Evolutionary conservation across 106 monocot species (phyloP).

Genomic region (Vanilla planifolia): DNA sequence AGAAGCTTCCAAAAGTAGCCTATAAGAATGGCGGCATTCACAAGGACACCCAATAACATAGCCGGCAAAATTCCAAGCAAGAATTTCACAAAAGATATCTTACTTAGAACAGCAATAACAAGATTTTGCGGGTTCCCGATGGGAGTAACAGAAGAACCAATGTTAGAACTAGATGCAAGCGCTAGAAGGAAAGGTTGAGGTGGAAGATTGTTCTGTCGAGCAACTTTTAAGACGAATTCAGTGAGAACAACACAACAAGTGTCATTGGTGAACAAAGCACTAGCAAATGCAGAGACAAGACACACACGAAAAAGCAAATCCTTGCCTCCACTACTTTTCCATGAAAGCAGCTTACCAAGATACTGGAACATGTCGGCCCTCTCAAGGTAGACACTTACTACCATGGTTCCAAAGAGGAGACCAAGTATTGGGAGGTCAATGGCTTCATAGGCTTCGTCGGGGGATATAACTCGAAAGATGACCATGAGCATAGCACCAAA

Average conservation of each 20-base stretch:
- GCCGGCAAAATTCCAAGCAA: slow-evolving; percentile 33
- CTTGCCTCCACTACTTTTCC: slow-evolving; percentile 40
- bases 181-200: slow-evolving; percentile 41
- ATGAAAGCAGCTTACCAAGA: slow-evolving; percentile 26
- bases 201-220: slow-evolving; percentile 35
- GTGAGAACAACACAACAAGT: slow-evolving; percentile 45
- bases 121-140: slow-evolving; percentile 53
- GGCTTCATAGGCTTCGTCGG: slow-evolving; percentile 39
- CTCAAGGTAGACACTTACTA: slow-evolving; percentile 39
- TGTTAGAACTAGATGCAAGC: slow-evolving; percentile 45
- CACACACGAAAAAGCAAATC: slow-evolving; percentile 38
- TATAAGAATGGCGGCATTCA: slow-evolving; percentile 21
- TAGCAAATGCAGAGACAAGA: slow-evolving; percentile 33
- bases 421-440: slow-evolving; percentile 52
- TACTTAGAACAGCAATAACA: slow-evolving; percentile 41
- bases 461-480: slow-evolving; percentile 35
- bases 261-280: slow-evolving; percentile 47
- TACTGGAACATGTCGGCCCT: slow-evolving; percentile 48
- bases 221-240: slow-evolving; percentile 36
- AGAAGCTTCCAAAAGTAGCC: slow-evolving; percentile 29
- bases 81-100: slow-evolving; percentile 39
- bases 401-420: slow-evolving; percentile 63
- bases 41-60: slow-evolving; percentile 24
- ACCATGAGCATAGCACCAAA: slow-evolving; percentile 46
- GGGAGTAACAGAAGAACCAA: slow-evolving; percentile 39